phyloP scores from a whole-genome alignment of 2,329 filamentous ascomycete species.

The Incumbomyces delicatus region DNA sequence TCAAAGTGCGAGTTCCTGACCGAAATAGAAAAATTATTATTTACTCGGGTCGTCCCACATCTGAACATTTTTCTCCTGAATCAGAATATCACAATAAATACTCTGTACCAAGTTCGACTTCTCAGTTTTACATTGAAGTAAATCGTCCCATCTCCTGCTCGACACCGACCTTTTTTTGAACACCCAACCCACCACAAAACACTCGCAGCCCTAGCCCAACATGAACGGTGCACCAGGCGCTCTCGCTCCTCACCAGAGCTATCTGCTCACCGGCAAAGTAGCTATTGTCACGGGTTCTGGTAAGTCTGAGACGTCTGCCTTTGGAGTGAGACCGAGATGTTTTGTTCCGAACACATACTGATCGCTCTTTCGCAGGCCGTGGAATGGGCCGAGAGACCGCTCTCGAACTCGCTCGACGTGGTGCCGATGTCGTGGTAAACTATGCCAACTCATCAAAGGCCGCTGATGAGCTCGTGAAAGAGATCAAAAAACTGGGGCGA shows the following conservation, averaged over 20 bases:
- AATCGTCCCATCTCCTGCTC: neutral
- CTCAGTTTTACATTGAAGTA: neutral
- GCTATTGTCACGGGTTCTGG: conserved; percentile 24
- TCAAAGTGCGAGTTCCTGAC: neutral
- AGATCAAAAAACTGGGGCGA: conserved; percentile 55
- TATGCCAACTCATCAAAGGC: conserved; percentile 51
- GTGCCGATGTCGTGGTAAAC: conserved; percentile 32
- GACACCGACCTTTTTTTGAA: neutral
- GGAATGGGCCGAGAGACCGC: conserved; percentile 35
- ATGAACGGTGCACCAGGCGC: conserved; percentile 13
- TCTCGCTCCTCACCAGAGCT: conserved; percentile 15
- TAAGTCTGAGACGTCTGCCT: conserved; percentile 8
- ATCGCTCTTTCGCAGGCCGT: conserved; percentile 25
- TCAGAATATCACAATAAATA: neutral
- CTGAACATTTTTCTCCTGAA: neutral
- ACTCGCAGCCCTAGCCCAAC: conserved; percentile 3
- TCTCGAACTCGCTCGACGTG: conserved; percentile 31
- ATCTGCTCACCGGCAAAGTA: conserved; percentile 38
- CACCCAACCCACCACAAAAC: neutral
- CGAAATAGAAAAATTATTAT: conserved; percentile 6
- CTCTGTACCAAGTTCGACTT: neutral
- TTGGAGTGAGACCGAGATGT: neutral
- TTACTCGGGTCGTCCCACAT: neutral
- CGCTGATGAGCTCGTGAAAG: conserved; percentile 55
- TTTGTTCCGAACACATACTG: neutral